Base-by-base conservation (phyloP, 2,329 filamentous ascomycete species). In the Phoma sp. region DNA sequence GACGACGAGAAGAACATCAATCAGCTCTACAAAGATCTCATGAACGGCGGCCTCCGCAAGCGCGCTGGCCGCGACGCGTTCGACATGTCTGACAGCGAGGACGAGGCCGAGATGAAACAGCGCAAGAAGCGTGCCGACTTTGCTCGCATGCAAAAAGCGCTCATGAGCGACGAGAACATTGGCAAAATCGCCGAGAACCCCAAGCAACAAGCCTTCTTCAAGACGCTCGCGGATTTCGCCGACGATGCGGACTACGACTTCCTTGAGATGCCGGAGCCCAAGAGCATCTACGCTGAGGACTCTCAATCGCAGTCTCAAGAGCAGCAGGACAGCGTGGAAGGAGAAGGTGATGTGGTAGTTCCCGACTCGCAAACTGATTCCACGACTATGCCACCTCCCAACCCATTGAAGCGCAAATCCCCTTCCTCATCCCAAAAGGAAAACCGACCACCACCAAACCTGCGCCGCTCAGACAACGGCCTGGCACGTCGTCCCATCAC, bases 21-120 rank as follows among this genome's bases (percentile, higher is more conserved):
- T 66, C 95, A 95, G 78, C 84, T 99, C 45, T 92, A 95, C 81
- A 93, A 91, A 65, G 93, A 98, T 70, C 89, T 99, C 66, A 95
- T 91, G 4, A 96, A 89, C 11, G 95, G 95, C 43, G 89, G 87
- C 74, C 83, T 99, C 42, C 89, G 93, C 10, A 88, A 91, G 57
- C 93, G 96, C 72, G 87, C 90, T 37, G 83, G 69, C 9, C 65
- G 65, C 9, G 90, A 88, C 58, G 69, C 64, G 83, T 90, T 71
- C 59, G 90, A 93, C 65, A 84, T 96, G 18, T 93, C 92, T 5
- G 95, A 98, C 72, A 93, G 91, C 2, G 93, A 97, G 62, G 93
- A 97, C 64, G 92, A 90, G 59, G 86, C 89, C 15, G 90, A 93
- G 66, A 85, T 89, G 25, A 85, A 87, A 37, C 86, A 90, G 38